These are phyloP conservation scores for Ganoderma sinense DNA, from an alignment of 1,284 basidiomycete species.

Conservation along the genomic window DNA sequence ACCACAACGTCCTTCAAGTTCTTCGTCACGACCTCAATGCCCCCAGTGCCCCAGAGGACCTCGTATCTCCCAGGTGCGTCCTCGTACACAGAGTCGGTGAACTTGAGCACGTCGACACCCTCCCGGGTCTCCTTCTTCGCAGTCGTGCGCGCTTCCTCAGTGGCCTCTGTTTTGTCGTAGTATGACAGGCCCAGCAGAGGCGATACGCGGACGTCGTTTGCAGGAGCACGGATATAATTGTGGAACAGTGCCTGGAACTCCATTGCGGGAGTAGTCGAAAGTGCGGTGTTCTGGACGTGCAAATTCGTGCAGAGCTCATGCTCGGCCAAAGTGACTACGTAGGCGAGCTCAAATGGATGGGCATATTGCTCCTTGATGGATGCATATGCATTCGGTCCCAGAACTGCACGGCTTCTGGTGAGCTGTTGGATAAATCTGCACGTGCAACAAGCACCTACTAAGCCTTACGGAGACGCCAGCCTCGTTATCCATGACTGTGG, in stretches of 20 bases:
- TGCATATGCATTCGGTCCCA: conserved; percentile 65
- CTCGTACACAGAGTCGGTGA: conserved; percentile 82
- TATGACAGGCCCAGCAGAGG: conserved; percentile 71
- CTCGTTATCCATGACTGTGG: conserved; percentile 72
- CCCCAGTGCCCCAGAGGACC: conserved; percentile 65
- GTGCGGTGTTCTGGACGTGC: conserved; percentile 76
- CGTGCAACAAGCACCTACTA: conserved; percentile 52
- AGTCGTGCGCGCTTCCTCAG: conserved; percentile 54
- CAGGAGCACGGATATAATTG: conserved; percentile 81
- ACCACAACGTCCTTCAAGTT: conserved; percentile 82
- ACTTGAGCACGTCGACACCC: conserved; percentile 67
- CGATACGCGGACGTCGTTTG: conserved; percentile 61
- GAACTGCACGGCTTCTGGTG: conserved; percentile 49
- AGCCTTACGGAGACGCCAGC: conserved; percentile 78
- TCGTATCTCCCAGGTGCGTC: conserved; percentile 63
- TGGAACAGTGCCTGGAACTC: conserved; percentile 91
- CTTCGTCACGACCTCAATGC: conserved; percentile 62
- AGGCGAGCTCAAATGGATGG: conserved; percentile 72
- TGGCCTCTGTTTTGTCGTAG: conserved; percentile 79
- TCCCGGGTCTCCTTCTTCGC: conserved; percentile 69
- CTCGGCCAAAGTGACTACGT: conserved; percentile 80
- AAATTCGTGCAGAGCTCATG: conserved; percentile 82
- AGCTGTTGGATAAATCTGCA: not conserved
- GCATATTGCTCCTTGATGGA: conserved; percentile 65
- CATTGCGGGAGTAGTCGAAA: conserved; percentile 54